Percentiles rank a stretch among this genome's conserved stretches.
These are phyloP conservation scores for Aspergillus carlsbadensis DNA, from an alignment of 495 filamentous ascomycete species.

Conservation along the genomic window DNA sequence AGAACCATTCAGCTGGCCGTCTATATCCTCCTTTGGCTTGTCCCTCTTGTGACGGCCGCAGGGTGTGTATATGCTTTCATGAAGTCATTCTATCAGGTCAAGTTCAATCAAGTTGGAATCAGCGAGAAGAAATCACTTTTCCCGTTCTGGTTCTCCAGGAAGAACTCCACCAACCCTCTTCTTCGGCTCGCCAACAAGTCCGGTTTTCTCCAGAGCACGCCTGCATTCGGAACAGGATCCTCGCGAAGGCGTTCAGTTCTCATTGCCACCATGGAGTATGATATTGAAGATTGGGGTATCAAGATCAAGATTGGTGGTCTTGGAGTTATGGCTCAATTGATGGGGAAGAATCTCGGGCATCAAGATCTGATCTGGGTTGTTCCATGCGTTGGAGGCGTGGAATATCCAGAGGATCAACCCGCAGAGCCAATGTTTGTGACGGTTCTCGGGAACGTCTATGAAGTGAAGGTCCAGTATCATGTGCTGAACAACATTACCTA, in stretches of 20 bases:
- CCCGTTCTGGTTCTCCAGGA: conserved; percentile 35
- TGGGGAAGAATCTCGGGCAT: conserved; percentile 67
- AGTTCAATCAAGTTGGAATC: conserved; percentile 67
- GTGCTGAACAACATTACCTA: conserved; percentile 67
- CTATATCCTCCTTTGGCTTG: conserved; percentile 55
- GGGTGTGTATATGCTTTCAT: conserved; percentile 59
- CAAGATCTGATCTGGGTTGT: conserved; percentile 76
- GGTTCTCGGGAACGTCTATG: conserved; percentile 63
- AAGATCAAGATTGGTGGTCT: conserved; percentile 74
- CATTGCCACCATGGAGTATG: conserved; percentile 72
- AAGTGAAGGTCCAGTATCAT: conserved; percentile 67
- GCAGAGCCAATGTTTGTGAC: conserved; percentile 65
- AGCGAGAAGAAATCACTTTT: conserved; percentile 46
- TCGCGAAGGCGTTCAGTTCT: conserved; percentile 54
- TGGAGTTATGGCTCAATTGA: conserved; percentile 69
- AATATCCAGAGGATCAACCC: conserved; percentile 60
- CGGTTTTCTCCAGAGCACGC: conserved; percentile 44
- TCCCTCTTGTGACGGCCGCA: conserved; percentile 52
- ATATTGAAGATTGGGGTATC: conserved; percentile 70
- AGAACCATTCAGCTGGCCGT: conserved; percentile 56
- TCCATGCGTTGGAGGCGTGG: conserved; percentile 67
- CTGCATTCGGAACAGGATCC: conserved; percentile 44
- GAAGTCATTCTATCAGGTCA: conserved; percentile 68
- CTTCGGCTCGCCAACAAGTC: conserved; percentile 41
- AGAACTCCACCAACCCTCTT: conserved; percentile 30